phyloP scores from a whole-genome alignment of 176 grass and related monocot species.

The Juncus inflexus region DNA sequence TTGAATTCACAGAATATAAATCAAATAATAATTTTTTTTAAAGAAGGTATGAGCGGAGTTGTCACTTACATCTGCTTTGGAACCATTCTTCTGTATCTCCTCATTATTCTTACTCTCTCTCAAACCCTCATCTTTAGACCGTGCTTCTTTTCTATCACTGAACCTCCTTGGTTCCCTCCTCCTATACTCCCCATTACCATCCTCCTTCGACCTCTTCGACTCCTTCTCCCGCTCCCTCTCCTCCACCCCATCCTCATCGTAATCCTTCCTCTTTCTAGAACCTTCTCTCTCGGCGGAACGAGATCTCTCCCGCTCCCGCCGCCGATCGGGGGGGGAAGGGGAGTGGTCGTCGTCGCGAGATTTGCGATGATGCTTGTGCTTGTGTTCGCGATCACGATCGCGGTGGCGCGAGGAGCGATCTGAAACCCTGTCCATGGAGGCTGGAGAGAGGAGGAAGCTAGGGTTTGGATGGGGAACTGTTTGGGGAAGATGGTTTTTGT shows the following conservation, averaged over 20 bases:
- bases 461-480: slow-evolving; percentile 15
- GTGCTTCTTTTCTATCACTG: slow-evolving; percentile 32
- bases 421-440: slow-evolving; percentile 53
- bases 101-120: slow-evolving; percentile 24
- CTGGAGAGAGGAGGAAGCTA: not conserved
- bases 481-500: no score
- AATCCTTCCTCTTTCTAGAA: slow-evolving; percentile 44
- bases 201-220: slow-evolving; percentile 25
- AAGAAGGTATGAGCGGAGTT: not conserved
- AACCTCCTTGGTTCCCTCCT: slow-evolving; percentile 41
- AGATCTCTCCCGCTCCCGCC: slow-evolving; percentile 43
- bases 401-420: slow-evolving; percentile 21
- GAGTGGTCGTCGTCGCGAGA: slow-evolving; percentile 36
- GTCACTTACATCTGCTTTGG: slow-evolving; percentile 44
- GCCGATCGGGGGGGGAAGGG: slow-evolving; percentile 28
- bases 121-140: slow-evolving; percentile 24
- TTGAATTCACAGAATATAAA: slow-evolving; percentile 27
- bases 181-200: slow-evolving; percentile 14
- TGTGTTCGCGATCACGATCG: slow-evolving; percentile 31
- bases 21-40: not conserved
- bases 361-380: slow-evolving; percentile 31
- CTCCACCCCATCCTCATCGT: slow-evolving; percentile 25
- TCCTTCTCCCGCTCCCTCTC: slow-evolving; percentile 20
- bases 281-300: slow-evolving; percentile 49
- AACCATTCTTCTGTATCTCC: slow-evolving; percentile 33